These are phyloP conservation scores for Coemansia sp. DNA, from an alignment of 192 early-diverging fungal species.

Conservation along the genomic window DNA sequence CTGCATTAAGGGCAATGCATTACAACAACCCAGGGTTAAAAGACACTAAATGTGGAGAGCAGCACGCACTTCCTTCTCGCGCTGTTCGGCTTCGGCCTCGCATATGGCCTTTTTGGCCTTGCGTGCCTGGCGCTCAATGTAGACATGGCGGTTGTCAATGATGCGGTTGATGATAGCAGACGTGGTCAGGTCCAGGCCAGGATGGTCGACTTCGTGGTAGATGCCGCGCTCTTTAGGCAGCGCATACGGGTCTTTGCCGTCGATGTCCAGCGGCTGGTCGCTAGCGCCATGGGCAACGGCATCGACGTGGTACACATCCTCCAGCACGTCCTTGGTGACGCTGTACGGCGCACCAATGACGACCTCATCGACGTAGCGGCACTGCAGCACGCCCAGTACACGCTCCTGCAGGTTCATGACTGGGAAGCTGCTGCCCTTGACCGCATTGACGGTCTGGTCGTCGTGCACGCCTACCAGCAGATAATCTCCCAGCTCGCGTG, in stretches of 20 bases:
- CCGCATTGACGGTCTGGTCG: constrained; percentile 83
- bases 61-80: constrained; percentile 58
- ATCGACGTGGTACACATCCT: constrained; percentile 81
- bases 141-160: constrained; percentile 80
- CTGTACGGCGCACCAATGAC: constrained; percentile 90
- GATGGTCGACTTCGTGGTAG: constrained; percentile 77
- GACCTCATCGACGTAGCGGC: constrained; percentile 92
- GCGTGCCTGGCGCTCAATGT: constrained; percentile 72
- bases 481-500: constrained; percentile 82
- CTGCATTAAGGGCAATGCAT: not conserved
- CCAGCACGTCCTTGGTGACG: constrained; percentile 81
- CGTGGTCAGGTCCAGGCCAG: constrained; percentile 75
- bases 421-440: constrained; percentile 86
- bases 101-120: constrained; percentile 69
- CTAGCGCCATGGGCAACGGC: constrained; percentile 78
- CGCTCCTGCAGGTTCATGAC: constrained; percentile 96
- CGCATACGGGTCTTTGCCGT: constrained; percentile 82
- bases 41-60: constrained; percentile 13
- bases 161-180: constrained; percentile 86
- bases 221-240: constrained; percentile 78
- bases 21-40: not conserved
- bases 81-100: constrained; percentile 64
- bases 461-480: constrained; percentile 92
- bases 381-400: constrained; percentile 86
- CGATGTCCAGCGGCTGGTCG: constrained; percentile 62